Evolutionary conservation across 805 yeast genomes (phyloP).

Genomic region (Suhomyces vadensis): DNA sequence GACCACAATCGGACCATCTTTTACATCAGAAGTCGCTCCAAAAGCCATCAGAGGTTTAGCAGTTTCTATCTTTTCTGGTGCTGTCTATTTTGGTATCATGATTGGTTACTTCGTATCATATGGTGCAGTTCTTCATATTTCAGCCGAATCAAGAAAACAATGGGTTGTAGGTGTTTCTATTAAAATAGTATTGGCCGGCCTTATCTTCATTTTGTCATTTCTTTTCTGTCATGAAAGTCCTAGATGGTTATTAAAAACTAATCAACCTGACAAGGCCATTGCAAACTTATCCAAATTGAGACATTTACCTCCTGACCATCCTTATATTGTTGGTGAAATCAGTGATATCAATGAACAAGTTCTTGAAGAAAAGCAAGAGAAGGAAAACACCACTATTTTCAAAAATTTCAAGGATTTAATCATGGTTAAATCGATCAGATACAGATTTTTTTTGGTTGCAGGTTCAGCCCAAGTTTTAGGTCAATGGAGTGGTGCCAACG

Average conservation of each 20-base stretch:
- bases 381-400: slow-evolving; percentile 13
- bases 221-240: slow-evolving; percentile 24
- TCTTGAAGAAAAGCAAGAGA: slow-evolving; percentile 21
- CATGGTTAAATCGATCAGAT: slow-evolving; percentile 19
- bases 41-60: slow-evolving; percentile 25
- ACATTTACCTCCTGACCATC: slow-evolving; percentile 24
- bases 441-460: slow-evolving; percentile 23
- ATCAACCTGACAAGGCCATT: slow-evolving; percentile 20
- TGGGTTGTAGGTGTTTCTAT: slow-evolving; percentile 24
- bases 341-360: slow-evolving; percentile 24
- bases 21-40: slow-evolving; percentile 25
- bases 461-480: slow-evolving; percentile 22
- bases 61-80: slow-evolving; percentile 26
- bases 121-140: slow-evolving; percentile 45
- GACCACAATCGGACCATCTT: slow-evolving; percentile 27
- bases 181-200: slow-evolving; percentile 22
- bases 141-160: slow-evolving; percentile 15
- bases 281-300: slow-evolving; percentile 20
- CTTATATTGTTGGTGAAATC: slow-evolving; percentile 24
- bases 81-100: slow-evolving; percentile 26
- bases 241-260: slow-evolving; percentile 24
- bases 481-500: slow-evolving; percentile 30
- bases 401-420: slow-evolving; percentile 17
- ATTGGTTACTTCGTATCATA: slow-evolving; percentile 36
- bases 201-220: slow-evolving; percentile 21